These are phyloP conservation scores for Aspergillus sp. DNA, from an alignment of 2,329 filamentous ascomycete species.

Conservation along the genomic window DNA sequence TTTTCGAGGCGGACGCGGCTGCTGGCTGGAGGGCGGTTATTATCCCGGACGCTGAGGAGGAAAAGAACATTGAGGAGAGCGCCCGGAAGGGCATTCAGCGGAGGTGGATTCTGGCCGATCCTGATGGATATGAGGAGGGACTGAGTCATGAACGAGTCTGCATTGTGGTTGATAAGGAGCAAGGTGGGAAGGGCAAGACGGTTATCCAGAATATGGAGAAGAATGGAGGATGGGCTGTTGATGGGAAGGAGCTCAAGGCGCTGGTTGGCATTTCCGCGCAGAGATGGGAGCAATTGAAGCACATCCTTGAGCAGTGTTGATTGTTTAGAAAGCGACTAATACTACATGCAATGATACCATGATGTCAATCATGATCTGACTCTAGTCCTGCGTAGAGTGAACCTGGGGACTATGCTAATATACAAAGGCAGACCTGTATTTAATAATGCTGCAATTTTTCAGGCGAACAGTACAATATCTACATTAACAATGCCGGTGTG, in stretches of 20 bases:
- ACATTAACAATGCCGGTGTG: no score
- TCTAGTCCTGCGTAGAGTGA: not conserved
- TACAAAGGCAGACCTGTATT: not conserved
- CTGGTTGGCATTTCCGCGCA: slow-evolving; percentile 62
- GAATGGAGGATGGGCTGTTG: slow-evolving; percentile 72
- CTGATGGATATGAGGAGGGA: slow-evolving; percentile 85
- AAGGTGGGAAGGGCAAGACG: slow-evolving; percentile 51
- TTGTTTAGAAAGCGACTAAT: slow-evolving; percentile 2
- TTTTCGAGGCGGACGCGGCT: slow-evolving; percentile 66
- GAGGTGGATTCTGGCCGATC: slow-evolving; percentile 79
- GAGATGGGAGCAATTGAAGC: slow-evolving; percentile 64
- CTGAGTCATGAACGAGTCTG: slow-evolving; percentile 82
- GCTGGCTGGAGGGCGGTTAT: slow-evolving; percentile 42
- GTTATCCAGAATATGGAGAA: slow-evolving; percentile 74
- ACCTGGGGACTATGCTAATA: not conserved
- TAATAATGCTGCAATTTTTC: no score
- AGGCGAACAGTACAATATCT: no score
- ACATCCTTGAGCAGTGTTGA: slow-evolving; percentile 41
- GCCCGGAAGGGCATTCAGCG: slow-evolving; percentile 36
- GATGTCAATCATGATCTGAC: slow-evolving; percentile 6
- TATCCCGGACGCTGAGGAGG: slow-evolving; percentile 36
- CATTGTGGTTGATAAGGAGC: slow-evolving; percentile 67
- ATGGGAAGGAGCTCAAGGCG: slow-evolving; percentile 61
- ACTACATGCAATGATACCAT: slow-evolving; percentile 29
- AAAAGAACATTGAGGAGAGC: slow-evolving; percentile 48